Conservation (phyloP, 176 grass and related monocot species). For the Thalia dealbata region DNA sequence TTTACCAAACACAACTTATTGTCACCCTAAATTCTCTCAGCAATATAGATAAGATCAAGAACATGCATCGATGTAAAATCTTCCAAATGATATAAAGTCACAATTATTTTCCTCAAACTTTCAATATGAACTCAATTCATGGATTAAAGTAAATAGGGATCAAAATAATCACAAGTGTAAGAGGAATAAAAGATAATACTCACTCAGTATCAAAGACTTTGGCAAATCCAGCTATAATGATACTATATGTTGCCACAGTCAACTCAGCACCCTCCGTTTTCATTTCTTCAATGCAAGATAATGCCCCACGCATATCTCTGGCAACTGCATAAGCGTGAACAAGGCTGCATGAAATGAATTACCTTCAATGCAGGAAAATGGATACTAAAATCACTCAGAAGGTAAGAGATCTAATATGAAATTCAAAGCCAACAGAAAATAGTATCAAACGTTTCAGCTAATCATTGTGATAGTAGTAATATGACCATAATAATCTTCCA, state of each 20-base stretch:
- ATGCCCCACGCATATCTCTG: slow-evolving; percentile 85
- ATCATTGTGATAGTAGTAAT: not conserved
- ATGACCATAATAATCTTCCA: too few relatives aligned
- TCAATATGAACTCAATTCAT: not conserved
- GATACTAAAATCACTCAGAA: slow-evolving; percentile 9
- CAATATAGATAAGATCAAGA: not conserved
- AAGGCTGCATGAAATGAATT: slow-evolving; percentile 99
- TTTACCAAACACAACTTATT: not conserved
- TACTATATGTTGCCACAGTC: slow-evolving; percentile 89
- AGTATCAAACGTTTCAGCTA: not conserved
- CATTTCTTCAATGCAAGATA: slow-evolving; percentile 86
- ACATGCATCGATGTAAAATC: not conserved
- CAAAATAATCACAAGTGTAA: not conserved
- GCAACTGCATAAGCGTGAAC: slow-evolving; percentile 99
- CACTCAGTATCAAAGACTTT: slow-evolving; percentile 72
- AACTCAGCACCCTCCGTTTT: slow-evolving; percentile 66
- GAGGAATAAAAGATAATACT: slow-evolving; percentile 23
- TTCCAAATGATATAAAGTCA: not conserved
- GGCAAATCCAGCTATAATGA: slow-evolving; percentile 81
- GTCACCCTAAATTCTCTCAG: not conserved
- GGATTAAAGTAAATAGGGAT: not conserved
- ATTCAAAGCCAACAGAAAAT: not conserved
- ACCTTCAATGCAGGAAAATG: slow-evolving; percentile 47
- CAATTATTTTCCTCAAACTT: not conserved
- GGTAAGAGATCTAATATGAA: not conserved